Percentiles rank a stretch among this genome's conserved stretches.
Evolutionary conservation across 1,139 yeast genomes (phyloP).

Genomic region (Yamadazyma songkhlaensis): DNA sequence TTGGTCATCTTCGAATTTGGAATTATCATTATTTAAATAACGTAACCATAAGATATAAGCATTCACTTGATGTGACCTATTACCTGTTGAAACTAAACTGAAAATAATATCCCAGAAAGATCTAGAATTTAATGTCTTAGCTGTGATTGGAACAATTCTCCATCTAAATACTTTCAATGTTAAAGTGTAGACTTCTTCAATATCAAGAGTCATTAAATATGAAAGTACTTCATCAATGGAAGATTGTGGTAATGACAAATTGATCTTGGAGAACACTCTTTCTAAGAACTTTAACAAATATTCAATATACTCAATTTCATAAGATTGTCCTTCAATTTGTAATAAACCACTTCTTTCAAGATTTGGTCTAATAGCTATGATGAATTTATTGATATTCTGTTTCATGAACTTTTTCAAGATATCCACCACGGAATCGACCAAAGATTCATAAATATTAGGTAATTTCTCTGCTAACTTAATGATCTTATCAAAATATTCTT

Average conservation of each 20-base stretch:
- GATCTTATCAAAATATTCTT: constrained; percentile 13
- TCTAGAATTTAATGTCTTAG: constrained; percentile 17
- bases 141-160: constrained; percentile 38
- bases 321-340: constrained; percentile 3
- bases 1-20: constrained; percentile 14
- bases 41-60: constrained; percentile 58
- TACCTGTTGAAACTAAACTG: constrained; percentile 25
- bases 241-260: constrained; percentile 2
- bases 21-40: constrained; percentile 28
- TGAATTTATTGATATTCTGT: constrained; percentile 18
- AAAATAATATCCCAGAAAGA: constrained; percentile 48
- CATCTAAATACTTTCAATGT: constrained; percentile 46
- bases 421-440: constrained; percentile 14
- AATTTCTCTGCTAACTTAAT: constrained; percentile 18
- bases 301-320: constrained; percentile 10
- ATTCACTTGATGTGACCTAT: constrained; percentile 35
- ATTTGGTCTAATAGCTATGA: constrained; percentile 17
- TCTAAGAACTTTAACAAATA: constrained; percentile 14
- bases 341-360: constrained; percentile 3
- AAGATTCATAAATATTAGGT: constrained; percentile 18
- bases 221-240: constrained; percentile 11
- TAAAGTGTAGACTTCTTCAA: constrained; percentile 27
- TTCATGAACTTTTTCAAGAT: constrained; percentile 15
- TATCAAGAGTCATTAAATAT: constrained; percentile 16
- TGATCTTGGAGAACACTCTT: constrained; percentile 8